Evolutionary conservation across 2,329 filamentous ascomycete species (phyloP).

Genomic region (Trichoderma sp.): DNA sequence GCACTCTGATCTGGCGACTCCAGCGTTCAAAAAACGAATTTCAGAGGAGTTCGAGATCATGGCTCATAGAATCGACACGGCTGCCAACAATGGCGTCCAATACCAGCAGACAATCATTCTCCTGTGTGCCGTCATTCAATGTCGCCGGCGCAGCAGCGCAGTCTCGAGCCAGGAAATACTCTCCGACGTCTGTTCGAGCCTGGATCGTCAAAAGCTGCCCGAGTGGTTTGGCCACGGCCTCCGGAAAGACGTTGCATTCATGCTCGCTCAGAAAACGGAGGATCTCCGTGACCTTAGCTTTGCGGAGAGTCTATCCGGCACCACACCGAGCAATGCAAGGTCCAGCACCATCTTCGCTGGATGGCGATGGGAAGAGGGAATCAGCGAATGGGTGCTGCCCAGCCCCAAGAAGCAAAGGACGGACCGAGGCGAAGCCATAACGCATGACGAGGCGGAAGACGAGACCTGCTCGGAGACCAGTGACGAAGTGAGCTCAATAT

Average conservation of each 20-base stretch:
- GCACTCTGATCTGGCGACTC: slow-evolving; percentile 27
- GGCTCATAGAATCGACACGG: slow-evolving; percentile 27
- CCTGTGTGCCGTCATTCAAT: slow-evolving; percentile 51
- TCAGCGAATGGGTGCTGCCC: slow-evolving; percentile 45
- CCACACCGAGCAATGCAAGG: slow-evolving; percentile 22
- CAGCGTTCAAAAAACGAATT: slow-evolving; percentile 29
- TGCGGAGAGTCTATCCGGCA: slow-evolving; percentile 49
- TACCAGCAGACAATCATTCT: slow-evolving; percentile 43
- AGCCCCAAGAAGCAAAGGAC: slow-evolving; percentile 21
- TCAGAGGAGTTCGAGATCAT: slow-evolving; percentile 33
- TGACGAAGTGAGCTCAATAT: not conserved
- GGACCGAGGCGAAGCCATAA: not conserved
- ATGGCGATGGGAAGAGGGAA: slow-evolving; percentile 47
- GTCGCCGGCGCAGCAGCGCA: slow-evolving; percentile 48
- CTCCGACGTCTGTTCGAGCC: slow-evolving; percentile 44
- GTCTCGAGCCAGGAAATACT: slow-evolving; percentile 45
- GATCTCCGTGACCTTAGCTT: slow-evolving; percentile 57
- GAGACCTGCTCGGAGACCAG: not conserved
- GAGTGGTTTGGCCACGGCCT: slow-evolving; percentile 43
- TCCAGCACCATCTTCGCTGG: slow-evolving; percentile 39
- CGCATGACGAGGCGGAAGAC: not conserved
- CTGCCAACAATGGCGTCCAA: slow-evolving; percentile 29
- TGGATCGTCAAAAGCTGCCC: slow-evolving; percentile 43
- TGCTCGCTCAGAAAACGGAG: slow-evolving; percentile 55
- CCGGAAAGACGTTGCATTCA: slow-evolving; percentile 52